Base-by-base conservation (phyloP, 2,329 filamentous ascomycete genomes). In the Ophiostoma piceae region DNA sequence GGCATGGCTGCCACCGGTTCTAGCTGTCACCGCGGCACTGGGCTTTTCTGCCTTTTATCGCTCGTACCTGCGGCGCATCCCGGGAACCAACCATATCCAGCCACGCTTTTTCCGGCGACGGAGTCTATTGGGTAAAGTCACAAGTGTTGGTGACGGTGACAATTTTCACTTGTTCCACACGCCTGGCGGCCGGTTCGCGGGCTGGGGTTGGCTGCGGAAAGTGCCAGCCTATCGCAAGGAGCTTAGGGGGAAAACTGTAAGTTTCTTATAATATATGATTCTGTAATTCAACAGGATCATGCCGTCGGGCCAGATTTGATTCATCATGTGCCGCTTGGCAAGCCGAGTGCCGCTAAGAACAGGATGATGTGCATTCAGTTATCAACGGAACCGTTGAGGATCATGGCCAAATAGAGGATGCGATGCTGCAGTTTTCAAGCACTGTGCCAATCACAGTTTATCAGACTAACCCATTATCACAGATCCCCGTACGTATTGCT, bases 81-180 rank as follows among this genome's bases (percentile, higher is more conserved):
- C 93, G 3, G 89, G 88, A 70, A 87, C 92, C 47, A 83, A 86
- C 32, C 85, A 93, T 77, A 90, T 99, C 74, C 87, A 88, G 66
- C 90, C 92, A 1, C 82, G 83, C 12, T 90, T 89, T 77, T 94
- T 94, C 77, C 87, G 91, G 65, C 88, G 83, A 72, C 85, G 91
- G 74, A 94, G 87, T 74, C 77, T 99, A 60, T 90, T 94, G 75
- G 95, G 95, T 16, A 86, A 86, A 72, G 95, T 98, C 60, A 97
- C 94, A 14, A 93, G 91, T 74, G 95, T 99, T 32, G 95, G 96
- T 60, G 95, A 99, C 83, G 96, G 93, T 3, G 95, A 99, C 79
- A 94, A 94, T 77, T 97, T 99, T 78, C 90, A 95, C 74, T 79
- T 99, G 66, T 99, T 90, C 78, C 95, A 99, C 79, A 98, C 93